phyloP scores from a whole-genome alignment of 176 grass and related monocot genomes.

The Oryza coarctata region DNA sequence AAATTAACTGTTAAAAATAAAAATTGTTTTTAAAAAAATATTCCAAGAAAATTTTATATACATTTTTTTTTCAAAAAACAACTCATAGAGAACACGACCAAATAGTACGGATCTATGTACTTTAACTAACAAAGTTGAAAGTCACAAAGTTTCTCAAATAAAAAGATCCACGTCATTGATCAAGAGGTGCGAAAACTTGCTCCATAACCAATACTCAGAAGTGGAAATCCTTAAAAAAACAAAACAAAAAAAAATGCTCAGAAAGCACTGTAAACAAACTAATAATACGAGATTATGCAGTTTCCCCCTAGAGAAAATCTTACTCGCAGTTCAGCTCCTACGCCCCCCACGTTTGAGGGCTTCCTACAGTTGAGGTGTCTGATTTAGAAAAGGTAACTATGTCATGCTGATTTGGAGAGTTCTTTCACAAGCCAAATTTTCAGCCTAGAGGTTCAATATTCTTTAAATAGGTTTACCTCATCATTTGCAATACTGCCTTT shows the following conservation, averaged over 20 bases:
- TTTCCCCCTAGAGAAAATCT: background rate
- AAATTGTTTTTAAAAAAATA: too few species aligned
- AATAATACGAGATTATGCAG: background rate
- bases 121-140: accelerated
- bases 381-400: conserved; percentile 73
- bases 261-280: too few species aligned
- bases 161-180: background rate
- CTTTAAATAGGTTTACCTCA: background rate
- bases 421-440: background rate
- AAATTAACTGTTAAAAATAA: too few species aligned
- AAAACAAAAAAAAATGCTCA: background rate
- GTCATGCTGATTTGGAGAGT: conserved; percentile 14
- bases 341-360: conserved; percentile 44
- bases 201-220: background rate
- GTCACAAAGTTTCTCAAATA: background rate
- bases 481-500: background rate
- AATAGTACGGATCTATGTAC: too few species aligned
- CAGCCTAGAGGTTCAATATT: background rate
- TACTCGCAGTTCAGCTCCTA: background rate
- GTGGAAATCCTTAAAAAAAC: background rate
- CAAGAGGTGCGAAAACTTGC: background rate
- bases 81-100: too few species aligned
- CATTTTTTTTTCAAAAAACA: too few species aligned
- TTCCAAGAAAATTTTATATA: too few species aligned
- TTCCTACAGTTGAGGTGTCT: conserved; percentile 90